Conservation (phyloP, 2,329 filamentous ascomycete species). For the Aspergillus pseudoviridinutans region DNA sequence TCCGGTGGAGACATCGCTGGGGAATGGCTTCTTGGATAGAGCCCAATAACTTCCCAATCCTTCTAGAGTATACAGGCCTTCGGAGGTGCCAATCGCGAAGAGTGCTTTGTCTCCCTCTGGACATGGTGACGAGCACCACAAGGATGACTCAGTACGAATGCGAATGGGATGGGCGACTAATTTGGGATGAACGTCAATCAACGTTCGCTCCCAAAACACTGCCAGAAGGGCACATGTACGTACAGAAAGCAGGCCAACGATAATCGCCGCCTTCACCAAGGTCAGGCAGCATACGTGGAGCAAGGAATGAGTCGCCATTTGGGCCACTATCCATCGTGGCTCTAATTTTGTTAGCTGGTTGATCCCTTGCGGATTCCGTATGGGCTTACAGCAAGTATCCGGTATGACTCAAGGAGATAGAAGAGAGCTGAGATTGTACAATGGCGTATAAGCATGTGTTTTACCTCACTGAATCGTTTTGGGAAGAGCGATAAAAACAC, state of each 20-base stretch:
- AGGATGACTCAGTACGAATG: conserved; percentile 23
- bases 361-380: not conserved
- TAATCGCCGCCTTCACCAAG: conserved; percentile 31
- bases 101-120: conserved; percentile 25
- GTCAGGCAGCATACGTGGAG: conserved; percentile 27
- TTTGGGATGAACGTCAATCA: not conserved
- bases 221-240: conserved; percentile 2
- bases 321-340: conserved; percentile 35
- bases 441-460: not conserved
- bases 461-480: not conserved
- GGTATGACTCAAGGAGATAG: conserved; percentile 33
- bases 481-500: not conserved
- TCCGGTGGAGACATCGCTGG: conserved; percentile 11
- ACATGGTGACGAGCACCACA: conserved; percentile 37
- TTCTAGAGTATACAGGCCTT: conserved; percentile 32
- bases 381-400: conserved; percentile 30
- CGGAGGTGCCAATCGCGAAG: conserved; percentile 38
- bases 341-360: conserved; percentile 21
- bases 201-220: not conserved
- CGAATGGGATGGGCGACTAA: conserved; percentile 25
- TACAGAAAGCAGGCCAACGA: conserved; percentile 29
- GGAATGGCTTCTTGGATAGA: conserved; percentile 25
- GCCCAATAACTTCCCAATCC: conserved; percentile 26
- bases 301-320: conserved; percentile 29
- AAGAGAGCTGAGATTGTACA: conserved; percentile 25